Evolutionary conservation across 176 grass and related monocot species (phyloP), one percentile per base, ranked within the genome.

Genomic region (Chrysopogon serrulatus): DNA sequence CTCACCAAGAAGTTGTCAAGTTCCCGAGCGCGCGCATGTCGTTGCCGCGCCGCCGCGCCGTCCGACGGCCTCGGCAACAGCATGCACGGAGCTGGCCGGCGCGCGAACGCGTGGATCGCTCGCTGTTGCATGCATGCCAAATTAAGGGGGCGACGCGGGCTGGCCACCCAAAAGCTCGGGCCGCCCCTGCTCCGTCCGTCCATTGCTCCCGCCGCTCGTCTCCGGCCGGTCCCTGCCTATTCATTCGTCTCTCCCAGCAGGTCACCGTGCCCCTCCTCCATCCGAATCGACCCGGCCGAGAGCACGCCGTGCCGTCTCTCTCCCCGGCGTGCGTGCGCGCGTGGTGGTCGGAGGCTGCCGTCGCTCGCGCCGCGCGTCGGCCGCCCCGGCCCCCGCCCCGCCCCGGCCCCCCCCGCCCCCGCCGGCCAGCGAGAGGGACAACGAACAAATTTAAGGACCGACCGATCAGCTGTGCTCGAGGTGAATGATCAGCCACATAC

Each of bases 311-410:
- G 1, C 10, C 37, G 13, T 41, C 19, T 68, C 42, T 65, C 64
- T 36, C 23, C 78, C 77, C 26, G 60, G 80, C 68, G 56, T 26
- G 54, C 24, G 56, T 24, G n/a, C 24, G 56, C 10, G 84, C 31
- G 80, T 83, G n/a, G n/a, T n/a, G 80, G 88, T 75, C 84, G 89
- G 84, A 79, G 89, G 74, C 61, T 42, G 80, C 84, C 79, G 65
- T 67, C 21, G 67, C 54, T 10, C n/a, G 54, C n/a, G n/a, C n/a
- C n/a, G n/a, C n/a, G n/a, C 56, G 76, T 67, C 11, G 73, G 88
- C 74, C 68, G 80, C 88, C 84, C 27, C 79, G 54, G 9, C n/a
- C n/a, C n/a, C n/a, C n/a, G n/a, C n/a, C n/a, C n/a, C n/a, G n/a
- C n/a, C n/a, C n/a, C n/a, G n/a, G n/a, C n/a, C n/a, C n/a, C 54